phyloP scores from a whole-genome alignment of 768 basidiomycete species.

The Dioszegia hungarica region DNA sequence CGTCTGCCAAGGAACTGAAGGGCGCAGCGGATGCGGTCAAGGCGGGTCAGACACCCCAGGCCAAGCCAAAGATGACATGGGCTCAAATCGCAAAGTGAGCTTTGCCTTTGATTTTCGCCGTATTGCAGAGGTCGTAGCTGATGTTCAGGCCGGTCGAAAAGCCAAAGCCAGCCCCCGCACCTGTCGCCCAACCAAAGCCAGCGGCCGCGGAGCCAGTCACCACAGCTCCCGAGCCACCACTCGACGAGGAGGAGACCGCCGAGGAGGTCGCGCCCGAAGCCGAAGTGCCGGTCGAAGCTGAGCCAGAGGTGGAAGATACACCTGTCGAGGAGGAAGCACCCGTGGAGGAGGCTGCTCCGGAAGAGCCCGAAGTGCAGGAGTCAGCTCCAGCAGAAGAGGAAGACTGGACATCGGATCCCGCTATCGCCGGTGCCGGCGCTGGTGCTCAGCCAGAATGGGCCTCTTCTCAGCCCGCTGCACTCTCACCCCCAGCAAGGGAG shows the following conservation, averaged over 20 bases:
- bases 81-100: slow-evolving; percentile 51
- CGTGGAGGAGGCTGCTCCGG: slow-evolving; percentile 11
- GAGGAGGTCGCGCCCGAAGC: slow-evolving; percentile 30
- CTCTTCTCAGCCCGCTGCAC: slow-evolving; percentile 17
- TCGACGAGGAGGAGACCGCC: slow-evolving; percentile 15
- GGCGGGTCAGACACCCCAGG: slow-evolving; percentile 26
- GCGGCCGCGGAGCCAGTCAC: background rate
- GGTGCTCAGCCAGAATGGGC: slow-evolving; percentile 38
- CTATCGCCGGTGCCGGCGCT: slow-evolving; percentile 34
- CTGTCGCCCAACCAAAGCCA: slow-evolving; percentile 19
- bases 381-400: slow-evolving; percentile 8
- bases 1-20: slow-evolving; percentile 40
- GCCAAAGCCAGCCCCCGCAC: slow-evolving; percentile 39
- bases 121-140: background rate
- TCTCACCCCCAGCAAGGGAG: slow-evolving; percentile 18
- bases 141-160: slow-evolving; percentile 39
- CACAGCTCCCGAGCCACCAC: slow-evolving; percentile 12
- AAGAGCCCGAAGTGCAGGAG: slow-evolving; percentile 10
- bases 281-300: slow-evolving; percentile 22
- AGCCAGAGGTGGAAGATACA: slow-evolving; percentile 11
- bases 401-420: slow-evolving; percentile 32
- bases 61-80: slow-evolving; percentile 49
- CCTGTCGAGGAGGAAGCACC: slow-evolving; percentile 21
- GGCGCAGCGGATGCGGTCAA: slow-evolving; percentile 42
- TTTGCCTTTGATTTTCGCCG: background rate